Conservation (phyloP, 768 basidiomycete genomes). For the Daedalea quercina region DNA sequence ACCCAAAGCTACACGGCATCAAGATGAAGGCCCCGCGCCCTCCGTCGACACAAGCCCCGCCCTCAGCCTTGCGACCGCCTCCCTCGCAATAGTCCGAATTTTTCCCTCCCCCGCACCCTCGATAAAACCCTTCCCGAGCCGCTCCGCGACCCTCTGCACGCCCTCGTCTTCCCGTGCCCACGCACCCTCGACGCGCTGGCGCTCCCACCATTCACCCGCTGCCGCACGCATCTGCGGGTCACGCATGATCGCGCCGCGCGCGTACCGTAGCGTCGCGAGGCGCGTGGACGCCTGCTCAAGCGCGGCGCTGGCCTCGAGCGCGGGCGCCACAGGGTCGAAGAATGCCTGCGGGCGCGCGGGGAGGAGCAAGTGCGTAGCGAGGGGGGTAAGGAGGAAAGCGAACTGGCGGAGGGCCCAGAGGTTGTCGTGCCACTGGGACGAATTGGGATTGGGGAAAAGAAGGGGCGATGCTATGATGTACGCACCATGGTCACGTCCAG, state of each 20-base stretch:
- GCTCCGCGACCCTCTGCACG: constrained; percentile 25
- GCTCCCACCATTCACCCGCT: constrained; percentile 50
- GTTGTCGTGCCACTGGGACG: constrained; percentile 57
- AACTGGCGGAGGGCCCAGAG: constrained; percentile 46
- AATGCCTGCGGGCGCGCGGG: constrained; percentile 25
- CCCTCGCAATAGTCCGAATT: constrained; percentile 13
- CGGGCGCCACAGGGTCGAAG: not conserved
- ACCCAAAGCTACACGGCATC: too few relatives aligned
- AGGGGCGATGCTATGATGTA: not conserved
- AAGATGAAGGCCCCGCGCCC: too few relatives aligned
- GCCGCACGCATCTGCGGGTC: constrained; percentile 39
- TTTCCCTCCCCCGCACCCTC: constrained; percentile 15
- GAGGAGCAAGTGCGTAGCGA: constrained; percentile 38
- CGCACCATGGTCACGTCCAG: constrained; percentile 33
- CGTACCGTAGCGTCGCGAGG: constrained; percentile 49
- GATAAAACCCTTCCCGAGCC: constrained; percentile 14
- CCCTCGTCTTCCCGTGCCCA: constrained; percentile 40
- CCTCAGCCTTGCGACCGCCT: not conserved
- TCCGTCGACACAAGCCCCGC: not conserved
- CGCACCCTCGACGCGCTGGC: constrained; percentile 45
- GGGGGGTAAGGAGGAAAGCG: constrained; percentile 53
- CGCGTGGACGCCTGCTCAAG: constrained; percentile 36
- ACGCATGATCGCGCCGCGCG: constrained; percentile 52
- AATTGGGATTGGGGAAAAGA: not conserved
- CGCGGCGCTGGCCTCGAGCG: constrained; percentile 19